Percentiles rank a stretch among this genome's conserved stretches.
These are phyloP conservation scores for Komagataella mondaviorum DNA, from an alignment of 805 yeast species.

Conservation along the genomic window DNA sequence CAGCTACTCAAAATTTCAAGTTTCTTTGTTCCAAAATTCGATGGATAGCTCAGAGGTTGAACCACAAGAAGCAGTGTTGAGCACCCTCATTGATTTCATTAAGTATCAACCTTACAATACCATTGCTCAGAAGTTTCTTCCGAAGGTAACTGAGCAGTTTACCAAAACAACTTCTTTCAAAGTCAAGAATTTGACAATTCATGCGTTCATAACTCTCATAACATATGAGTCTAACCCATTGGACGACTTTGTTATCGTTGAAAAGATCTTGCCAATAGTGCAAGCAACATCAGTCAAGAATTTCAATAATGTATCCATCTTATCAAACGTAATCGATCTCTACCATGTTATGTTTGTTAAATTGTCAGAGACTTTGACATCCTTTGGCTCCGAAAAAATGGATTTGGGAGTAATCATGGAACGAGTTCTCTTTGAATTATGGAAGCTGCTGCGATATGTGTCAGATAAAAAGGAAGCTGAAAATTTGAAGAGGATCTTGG, in stretches of 20 bases:
- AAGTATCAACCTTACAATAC: constrained; percentile 30
- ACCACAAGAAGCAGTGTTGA: constrained; percentile 10
- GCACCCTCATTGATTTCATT: constrained; percentile 13
- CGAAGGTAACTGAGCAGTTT: constrained; percentile 58
- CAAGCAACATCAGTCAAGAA: constrained; percentile 19
- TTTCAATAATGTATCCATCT: constrained; percentile 15
- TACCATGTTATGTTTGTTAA: constrained; percentile 16
- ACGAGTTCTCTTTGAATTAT: constrained; percentile 18
- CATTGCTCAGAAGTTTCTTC: constrained; percentile 65
- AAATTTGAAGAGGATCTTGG: neutral
- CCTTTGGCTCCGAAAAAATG: neutral
- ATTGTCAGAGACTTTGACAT: constrained; percentile 10
- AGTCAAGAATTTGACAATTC: constrained; percentile 58
- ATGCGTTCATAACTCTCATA: constrained; percentile 44
- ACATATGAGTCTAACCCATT: constrained; percentile 21
- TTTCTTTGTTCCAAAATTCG: constrained; percentile 19
- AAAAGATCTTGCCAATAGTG: constrained; percentile 71
- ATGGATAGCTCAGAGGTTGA: constrained; percentile 6
- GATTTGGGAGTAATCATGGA: constrained; percentile 12
- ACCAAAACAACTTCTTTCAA: constrained; percentile 74
- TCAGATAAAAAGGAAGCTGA: constrained; percentile 4
- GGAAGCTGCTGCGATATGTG: constrained; percentile 17
- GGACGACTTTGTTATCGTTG: constrained; percentile 60
- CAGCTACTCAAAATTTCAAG: constrained; percentile 15
- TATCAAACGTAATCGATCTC: constrained; percentile 14